Base-by-base conservation (phyloP, 2,329 filamentous ascomycete genomes). In the Talaromyces sp. region DNA sequence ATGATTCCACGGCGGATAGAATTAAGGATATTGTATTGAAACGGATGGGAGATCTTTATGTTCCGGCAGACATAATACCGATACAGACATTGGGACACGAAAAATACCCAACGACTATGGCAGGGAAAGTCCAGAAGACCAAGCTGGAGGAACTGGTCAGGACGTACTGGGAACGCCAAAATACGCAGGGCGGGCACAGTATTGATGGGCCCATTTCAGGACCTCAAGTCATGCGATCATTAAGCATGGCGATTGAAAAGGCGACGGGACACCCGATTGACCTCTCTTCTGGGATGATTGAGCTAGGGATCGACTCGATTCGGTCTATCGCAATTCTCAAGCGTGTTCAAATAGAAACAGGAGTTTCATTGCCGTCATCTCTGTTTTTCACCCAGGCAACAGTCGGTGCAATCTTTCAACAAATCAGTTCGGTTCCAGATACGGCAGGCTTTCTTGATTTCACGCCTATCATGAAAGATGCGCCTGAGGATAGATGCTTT, bases 351-450 rank as follows among this genome's bases (percentile, higher is more conserved):
- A n/a, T 35, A 54, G 27, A 54, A 54, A 54, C 50, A 35, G 50
- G 50, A 54, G 50, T 54, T 17, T 54, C 50, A 33, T 33, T 54
- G 50, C 50, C 50, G 9, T 54, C 50, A 54, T 54, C 50, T n/a
- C 15, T 54, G 50, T 54, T 54, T 54, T 54, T 54, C 50, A 54
- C 50, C 50, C 50, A 33, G 27, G 27, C 15, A 54, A 6, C 50
- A 33, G 27, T 54, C 27, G 50, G 50, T 35, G 50, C 50, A 19
- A 54, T 54, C 27, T 54, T 54, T 35, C 27, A 54, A 54, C 50
- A 54, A 54, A 35, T 54, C 15, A 54, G 50, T 54, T 54, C 50
- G 7, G 19, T 54, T 54, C 50, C 50, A 54, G 50, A 54, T 54
- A 54, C 3, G 17, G 27, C 50, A 35, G 50, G 50, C 50, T 54